Percentiles rank a stretch among this genome's conserved stretches.
phyloP scores from a whole-genome alignment of 2,329 filamentous ascomycete genomes.

The Immersiporthe knoxdaviesiana region DNA sequence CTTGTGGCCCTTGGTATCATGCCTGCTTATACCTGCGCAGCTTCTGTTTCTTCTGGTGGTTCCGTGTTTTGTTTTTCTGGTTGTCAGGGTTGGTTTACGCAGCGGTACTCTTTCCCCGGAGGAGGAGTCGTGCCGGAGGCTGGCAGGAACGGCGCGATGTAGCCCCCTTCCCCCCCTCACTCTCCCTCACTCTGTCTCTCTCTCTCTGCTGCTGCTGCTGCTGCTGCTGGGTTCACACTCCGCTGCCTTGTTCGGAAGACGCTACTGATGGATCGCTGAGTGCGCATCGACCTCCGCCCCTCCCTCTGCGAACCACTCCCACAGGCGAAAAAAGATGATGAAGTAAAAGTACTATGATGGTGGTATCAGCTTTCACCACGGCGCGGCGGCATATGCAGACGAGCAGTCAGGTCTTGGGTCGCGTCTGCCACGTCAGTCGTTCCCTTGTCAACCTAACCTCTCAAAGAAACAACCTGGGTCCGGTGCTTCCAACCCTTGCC shows the following conservation, averaged over 20 bases:
- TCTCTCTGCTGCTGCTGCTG: too few species aligned
- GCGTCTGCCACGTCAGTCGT: conserved; percentile 27
- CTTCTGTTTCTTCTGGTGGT: neutral
- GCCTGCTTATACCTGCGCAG: neutral
- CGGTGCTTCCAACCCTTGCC: neutral
- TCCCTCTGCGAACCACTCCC: neutral
- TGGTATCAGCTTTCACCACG: neutral
- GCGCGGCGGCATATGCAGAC: conserved; percentile 4
- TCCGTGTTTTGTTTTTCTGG: neutral
- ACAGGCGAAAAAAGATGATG: too few species aligned
- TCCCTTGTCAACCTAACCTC: neutral
- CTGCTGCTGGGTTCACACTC: too few species aligned
- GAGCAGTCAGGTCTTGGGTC: conserved; percentile 6
- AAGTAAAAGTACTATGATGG: neutral
- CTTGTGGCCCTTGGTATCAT: neutral
- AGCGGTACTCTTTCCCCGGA: neutral
- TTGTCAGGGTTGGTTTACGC: too few species aligned
- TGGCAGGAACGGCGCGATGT: conserved; percentile 14
- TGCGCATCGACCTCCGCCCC: conserved; percentile 19
- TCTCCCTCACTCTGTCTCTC: too few species aligned
- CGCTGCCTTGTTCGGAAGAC: conserved; percentile 21
- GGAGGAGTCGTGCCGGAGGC: neutral
- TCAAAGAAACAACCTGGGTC: conserved; percentile 12
- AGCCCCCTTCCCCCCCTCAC: conserved; percentile 1
- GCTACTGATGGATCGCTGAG: conserved; percentile 24